A percentile compares a stretch with the other conserved stretches of the same genome.
Evolutionary conservation across 129 eudicot genomes (phyloP).

Genomic region (Helichrysum umbraculigerum): DNA sequence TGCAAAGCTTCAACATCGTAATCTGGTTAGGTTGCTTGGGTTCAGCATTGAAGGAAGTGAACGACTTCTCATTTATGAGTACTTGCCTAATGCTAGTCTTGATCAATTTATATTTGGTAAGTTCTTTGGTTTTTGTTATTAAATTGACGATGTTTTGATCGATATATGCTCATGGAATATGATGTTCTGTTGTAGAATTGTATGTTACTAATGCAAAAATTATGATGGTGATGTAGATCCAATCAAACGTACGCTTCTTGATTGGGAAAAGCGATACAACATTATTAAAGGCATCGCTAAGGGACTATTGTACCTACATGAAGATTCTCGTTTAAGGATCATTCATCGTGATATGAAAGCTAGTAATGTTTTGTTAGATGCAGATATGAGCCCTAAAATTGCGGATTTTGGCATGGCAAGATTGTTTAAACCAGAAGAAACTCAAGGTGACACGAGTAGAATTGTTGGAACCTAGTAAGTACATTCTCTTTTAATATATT

Average conservation of each 20-base stretch:
- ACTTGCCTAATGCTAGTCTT: slow-evolving; percentile 18
- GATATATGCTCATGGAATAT: neutral
- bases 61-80: slow-evolving; percentile 18
- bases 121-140: neutral
- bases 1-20: slow-evolving; percentile 11
- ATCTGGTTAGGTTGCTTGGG: slow-evolving; percentile 15
- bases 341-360: slow-evolving; percentile 28
- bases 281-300: slow-evolving; percentile 15
- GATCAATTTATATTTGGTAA: slow-evolving; percentile 9
- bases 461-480: slow-evolving; percentile 29
- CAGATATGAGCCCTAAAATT: slow-evolving; percentile 16
- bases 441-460: slow-evolving; percentile 16
- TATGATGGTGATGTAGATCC: neutral
- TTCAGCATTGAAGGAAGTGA: neutral
- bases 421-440: slow-evolving; percentile 18
- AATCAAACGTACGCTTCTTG: slow-evolving; percentile 1
- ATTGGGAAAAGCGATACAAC: slow-evolving; percentile 2
- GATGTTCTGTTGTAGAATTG: neutral
- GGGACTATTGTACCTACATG: slow-evolving; percentile 12
- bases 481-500: neutral
- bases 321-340: slow-evolving; percentile 16
- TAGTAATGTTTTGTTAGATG: slow-evolving; percentile 14
- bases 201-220: neutral
- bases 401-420: slow-evolving; percentile 22
- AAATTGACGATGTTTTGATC: neutral